These are phyloP conservation scores for Earliella scabrosa DNA, from an alignment of 1,284 basidiomycete species.

Conservation along the genomic window DNA sequence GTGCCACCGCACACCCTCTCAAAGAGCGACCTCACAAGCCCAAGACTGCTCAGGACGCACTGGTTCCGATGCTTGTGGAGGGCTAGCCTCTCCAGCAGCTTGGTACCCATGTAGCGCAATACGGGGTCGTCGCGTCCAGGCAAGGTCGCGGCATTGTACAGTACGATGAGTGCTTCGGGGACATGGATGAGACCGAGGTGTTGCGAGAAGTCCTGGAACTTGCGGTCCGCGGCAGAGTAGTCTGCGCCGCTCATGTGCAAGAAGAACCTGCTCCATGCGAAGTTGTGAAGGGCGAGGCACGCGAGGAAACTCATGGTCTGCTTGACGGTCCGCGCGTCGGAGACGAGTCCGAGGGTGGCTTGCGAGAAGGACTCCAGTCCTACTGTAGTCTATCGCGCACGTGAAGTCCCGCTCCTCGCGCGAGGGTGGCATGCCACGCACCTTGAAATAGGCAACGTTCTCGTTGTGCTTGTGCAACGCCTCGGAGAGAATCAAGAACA, in stretches of 20 bases:
- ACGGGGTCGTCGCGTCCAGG: constrained; percentile 24
- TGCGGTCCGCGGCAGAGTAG: constrained; percentile 36
- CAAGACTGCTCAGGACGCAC: constrained; percentile 61
- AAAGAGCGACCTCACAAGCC: constrained; percentile 59
- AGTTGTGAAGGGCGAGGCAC: constrained; percentile 65
- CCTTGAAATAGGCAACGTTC: constrained; percentile 72
- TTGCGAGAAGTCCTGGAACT: constrained; percentile 46
- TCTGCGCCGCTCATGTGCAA: constrained; percentile 39
- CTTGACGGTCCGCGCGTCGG: constrained; percentile 50
- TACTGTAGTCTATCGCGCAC: constrained; percentile 54
- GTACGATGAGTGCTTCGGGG: constrained; percentile 57
- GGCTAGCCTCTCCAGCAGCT: constrained; percentile 64
- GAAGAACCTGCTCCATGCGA: constrained; percentile 58
- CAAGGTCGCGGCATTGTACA: constrained; percentile 52
- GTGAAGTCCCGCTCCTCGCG: neutral
- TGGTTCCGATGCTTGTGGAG: constrained; percentile 68
- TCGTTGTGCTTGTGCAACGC: constrained; percentile 57
- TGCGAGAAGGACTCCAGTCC: constrained; percentile 66
- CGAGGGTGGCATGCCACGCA: constrained; percentile 30
- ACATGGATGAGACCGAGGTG: constrained; percentile 53
- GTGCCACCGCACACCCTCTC: constrained; percentile 33
- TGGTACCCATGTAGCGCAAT: constrained; percentile 56
- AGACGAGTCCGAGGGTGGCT: constrained; percentile 55
- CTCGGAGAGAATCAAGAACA: constrained; percentile 66
- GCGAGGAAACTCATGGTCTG: constrained; percentile 66